phyloP scores from a whole-genome alignment of 441 rosid genomes.

The Geranium incanum region DNA sequence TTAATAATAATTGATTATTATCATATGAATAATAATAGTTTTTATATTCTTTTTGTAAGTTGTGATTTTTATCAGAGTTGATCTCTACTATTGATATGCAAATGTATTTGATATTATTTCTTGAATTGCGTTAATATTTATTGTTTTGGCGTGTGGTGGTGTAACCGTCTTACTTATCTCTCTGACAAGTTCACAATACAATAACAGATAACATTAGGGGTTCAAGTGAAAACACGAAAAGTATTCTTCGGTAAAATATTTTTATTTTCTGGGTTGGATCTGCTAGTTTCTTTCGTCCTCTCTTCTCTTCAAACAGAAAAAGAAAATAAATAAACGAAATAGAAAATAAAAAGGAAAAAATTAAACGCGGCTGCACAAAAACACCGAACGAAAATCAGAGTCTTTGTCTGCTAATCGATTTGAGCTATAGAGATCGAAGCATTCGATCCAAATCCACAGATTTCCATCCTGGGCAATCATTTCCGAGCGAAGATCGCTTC shows the following conservation, averaged over 20 bases:
- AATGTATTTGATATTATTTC: too few species aligned
- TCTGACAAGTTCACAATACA: neutral
- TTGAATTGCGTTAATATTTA: too few species aligned
- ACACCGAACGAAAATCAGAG: neutral
- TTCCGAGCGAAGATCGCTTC: neutral
- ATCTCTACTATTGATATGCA: too few species aligned
- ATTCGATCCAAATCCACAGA: slow-evolving; percentile 3
- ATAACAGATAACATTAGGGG: neutral
- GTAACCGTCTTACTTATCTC: neutral
- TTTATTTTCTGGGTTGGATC: neutral
- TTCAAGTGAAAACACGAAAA: neutral
- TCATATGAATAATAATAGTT: too few species aligned
- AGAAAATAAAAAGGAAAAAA: neutral
- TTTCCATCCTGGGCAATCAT: neutral
- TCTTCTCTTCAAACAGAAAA: neutral
- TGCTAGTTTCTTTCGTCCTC: neutral
- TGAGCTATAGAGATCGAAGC: neutral
- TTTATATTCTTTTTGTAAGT: too few species aligned
- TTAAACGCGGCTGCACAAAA: slow-evolving; percentile 6
- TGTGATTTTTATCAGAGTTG: too few species aligned
- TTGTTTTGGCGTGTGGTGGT: neutral
- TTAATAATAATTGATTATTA: too few species aligned
- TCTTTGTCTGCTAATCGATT: slow-evolving; percentile 1
- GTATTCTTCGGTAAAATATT: neutral
- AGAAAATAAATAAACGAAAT: neutral